phyloP scores from a whole-genome alignment of 2,329 filamentous ascomycete genomes.

The Byssothecium circinans region DNA sequence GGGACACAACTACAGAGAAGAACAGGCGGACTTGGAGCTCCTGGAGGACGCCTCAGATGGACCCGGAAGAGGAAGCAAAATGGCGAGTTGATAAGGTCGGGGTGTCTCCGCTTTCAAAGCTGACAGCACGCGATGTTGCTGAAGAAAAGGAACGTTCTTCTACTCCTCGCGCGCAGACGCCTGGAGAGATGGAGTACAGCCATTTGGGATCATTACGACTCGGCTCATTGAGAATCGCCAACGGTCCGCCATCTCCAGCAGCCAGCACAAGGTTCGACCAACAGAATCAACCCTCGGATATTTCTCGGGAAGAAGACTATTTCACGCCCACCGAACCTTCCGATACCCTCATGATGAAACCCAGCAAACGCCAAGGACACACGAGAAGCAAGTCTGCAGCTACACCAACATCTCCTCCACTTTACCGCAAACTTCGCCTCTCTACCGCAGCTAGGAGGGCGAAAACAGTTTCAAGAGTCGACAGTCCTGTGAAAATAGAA shows the following conservation, averaged over 20 bases:
- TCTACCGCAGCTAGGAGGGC: conserved; percentile 6
- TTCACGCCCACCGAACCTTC: conserved; percentile 25
- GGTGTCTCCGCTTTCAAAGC: conserved; percentile 22
- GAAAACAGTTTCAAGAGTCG: conserved; percentile 12
- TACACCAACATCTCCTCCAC: conserved; percentile 16
- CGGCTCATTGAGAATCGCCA: conserved; percentile 51
- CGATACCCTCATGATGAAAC: conserved; percentile 25
- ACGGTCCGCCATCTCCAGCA: conserved; percentile 51
- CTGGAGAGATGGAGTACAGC: conserved; percentile 46
- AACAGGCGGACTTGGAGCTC: conserved; percentile 40
- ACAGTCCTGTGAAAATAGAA: conserved; percentile 15
- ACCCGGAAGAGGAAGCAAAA: conserved; percentile 30
- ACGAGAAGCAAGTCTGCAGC: conserved; percentile 32
- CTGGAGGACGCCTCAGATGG: conserved; percentile 29
- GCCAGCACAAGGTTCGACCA: conserved; percentile 33
- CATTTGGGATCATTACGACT: conserved; percentile 47
- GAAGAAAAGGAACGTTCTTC: conserved; percentile 26
- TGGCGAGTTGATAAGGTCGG: conserved; percentile 33
- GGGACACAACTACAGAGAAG: conserved; percentile 33
- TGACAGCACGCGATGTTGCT: conserved; percentile 23
- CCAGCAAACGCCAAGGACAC: conserved; percentile 22
- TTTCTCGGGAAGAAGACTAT: conserved; percentile 29
- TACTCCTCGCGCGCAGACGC: conserved; percentile 40
- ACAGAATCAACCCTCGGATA: conserved; percentile 9
- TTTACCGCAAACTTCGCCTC: conserved; percentile 15